Evolutionary conservation across 1,139 yeast genomes (phyloP).

Genomic region (Blastobotrys apis): DNA sequence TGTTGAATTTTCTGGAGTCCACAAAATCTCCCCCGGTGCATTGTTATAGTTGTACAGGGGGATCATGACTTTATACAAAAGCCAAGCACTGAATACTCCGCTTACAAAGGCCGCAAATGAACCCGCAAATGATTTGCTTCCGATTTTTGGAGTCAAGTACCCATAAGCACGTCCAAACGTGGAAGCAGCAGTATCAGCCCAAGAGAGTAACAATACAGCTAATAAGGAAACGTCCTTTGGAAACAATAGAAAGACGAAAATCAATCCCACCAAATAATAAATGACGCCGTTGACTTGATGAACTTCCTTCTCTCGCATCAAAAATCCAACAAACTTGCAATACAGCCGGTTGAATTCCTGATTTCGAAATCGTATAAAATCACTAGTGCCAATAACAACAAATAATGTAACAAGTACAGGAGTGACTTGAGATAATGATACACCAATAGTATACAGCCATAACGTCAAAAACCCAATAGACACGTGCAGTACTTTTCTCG

Average conservation of each 20-base stretch:
- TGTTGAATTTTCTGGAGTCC: constrained; percentile 59
- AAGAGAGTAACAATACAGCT: constrained; percentile 74
- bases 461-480: constrained; percentile 81
- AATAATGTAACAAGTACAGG: constrained; percentile 50
- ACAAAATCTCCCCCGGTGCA: constrained; percentile 51
- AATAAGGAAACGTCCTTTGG: constrained; percentile 79
- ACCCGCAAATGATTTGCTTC: constrained; percentile 83
- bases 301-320: constrained; percentile 80
- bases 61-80: constrained; percentile 67
- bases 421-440: constrained; percentile 53
- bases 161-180: constrained; percentile 86
- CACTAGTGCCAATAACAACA: constrained; percentile 55
- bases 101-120: constrained; percentile 74
- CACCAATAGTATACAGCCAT: constrained; percentile 63
- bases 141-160: constrained; percentile 71
- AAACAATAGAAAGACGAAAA: constrained; percentile 60
- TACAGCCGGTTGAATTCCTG: constrained; percentile 59
- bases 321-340: constrained; percentile 63
- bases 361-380: constrained; percentile 60
- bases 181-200: constrained; percentile 98
- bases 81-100: constrained; percentile 63
- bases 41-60: constrained; percentile 52
- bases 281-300: constrained; percentile 71
- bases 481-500: constrained; percentile 81
- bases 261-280: constrained; percentile 77